phyloP scores from a whole-genome alignment of 139 green algal species.

The Chlorella ohadii region DNA sequence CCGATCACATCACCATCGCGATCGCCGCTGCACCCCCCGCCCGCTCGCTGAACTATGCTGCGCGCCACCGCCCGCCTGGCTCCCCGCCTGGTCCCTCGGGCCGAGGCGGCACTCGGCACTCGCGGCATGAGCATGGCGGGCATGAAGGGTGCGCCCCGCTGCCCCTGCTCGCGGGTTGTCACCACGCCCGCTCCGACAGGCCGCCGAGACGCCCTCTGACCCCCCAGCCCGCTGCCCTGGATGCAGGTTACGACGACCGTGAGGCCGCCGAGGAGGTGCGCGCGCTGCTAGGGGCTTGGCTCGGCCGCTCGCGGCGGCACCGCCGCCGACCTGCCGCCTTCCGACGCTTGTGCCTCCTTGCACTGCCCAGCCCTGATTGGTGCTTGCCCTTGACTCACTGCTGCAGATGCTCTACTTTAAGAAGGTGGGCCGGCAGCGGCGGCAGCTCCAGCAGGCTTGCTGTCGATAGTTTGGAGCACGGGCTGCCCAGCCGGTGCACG shows the following conservation, averaged over 20 bases:
- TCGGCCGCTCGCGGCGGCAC: background rate
- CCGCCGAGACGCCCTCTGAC: no score
- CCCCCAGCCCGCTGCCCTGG: background rate
- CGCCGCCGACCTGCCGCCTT: background rate
- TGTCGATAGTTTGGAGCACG: background rate
- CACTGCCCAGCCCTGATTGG: no score
- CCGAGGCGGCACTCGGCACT: background rate
- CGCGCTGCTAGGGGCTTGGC: background rate
- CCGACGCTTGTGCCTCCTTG: background rate
- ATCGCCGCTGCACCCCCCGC: background rate
- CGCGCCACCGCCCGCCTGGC: background rate
- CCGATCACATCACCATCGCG: background rate
- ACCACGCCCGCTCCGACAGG: background rate
- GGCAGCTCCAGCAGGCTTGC: background rate
- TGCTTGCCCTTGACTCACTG: background rate
- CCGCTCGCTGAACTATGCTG: conserved; percentile 9
- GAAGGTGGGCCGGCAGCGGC: background rate
- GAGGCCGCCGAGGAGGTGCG: conserved; percentile 46
- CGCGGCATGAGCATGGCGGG: conserved; percentile 26
- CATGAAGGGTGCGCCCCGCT: conserved; percentile 11
- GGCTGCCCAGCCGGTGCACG: no score
- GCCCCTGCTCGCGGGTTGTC: background rate
- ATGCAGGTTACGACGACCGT: conserved; percentile 44
- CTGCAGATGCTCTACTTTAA: conserved; percentile 36
- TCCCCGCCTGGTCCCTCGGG: conserved; percentile 5